Evolutionary conservation across 305 asterid genomes (phyloP), one percentile per base, ranked within the genome.

Genomic region (Plantago coronopus): DNA sequence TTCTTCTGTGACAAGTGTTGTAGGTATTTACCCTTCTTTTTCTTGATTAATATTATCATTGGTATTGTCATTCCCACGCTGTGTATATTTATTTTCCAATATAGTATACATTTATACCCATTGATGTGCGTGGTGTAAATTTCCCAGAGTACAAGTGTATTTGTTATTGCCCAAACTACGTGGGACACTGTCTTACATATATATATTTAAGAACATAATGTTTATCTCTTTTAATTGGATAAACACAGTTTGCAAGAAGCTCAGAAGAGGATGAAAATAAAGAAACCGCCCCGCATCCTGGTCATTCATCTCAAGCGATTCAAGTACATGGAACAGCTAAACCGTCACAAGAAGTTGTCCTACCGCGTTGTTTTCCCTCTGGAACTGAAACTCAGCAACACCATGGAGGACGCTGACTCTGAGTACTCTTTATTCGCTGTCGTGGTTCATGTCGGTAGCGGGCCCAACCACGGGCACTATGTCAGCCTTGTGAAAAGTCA

Each of bases 1-100:
- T 90, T 90, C 83, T 90, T 90, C 72, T 87, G 97, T 27, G 97
- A 89, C 61, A 89, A 89, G 79, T 89, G 96, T 64, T 71, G 79
- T 66, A 76, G 87, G 85, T 78, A 54, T 62, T 84, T 66, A 18
- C 27, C 65, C 54, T 66, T 23, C n/a, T 51, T 63, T 42, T 29
- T n/a, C n/a, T 40, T 22, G 53, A 34, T 13, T 16, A 13, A 21
- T n/a, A 43, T 6, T 42, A 47, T 60, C 66, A 15, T 46, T 48
- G 42, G 4, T 5, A 44, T 51, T 34, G 22, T 23, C 17, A 23
- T n/a, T n/a, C n/a, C n/a, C n/a, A n/a, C n/a, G n/a, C n/a, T n/a
- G n/a, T n/a, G n/a, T 51, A 16, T 23, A 12, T 51, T 51, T 22
- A 13, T 50, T 21, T 48, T 48, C n/a, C n/a, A n/a, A n/a, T n/a